A percentile compares a stretch with the other conserved stretches of the same genome.
Conservation (phyloP, 495 filamentous ascomycete species). For the Daldinia childiae region DNA sequence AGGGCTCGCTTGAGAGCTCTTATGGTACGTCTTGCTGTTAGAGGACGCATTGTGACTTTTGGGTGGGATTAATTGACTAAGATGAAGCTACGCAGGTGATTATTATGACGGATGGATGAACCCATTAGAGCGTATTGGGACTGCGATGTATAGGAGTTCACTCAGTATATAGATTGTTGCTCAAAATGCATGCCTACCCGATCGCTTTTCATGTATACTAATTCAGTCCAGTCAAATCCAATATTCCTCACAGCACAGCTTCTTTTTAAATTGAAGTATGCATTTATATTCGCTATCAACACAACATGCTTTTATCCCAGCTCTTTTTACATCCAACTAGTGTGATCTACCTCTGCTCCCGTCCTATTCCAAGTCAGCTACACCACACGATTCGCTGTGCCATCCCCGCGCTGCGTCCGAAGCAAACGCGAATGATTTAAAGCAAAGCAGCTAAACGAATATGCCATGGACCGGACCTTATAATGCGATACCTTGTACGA, state of each 20-base stretch:
- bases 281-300: slow-evolving; percentile 3
- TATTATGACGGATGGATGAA: not conserved
- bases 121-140: not conserved
- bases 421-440: not conserved
- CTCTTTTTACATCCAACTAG: not conserved
- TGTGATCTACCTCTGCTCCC: not conserved
- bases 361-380: not conserved
- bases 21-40: slow-evolving; percentile 17
- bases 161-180: not conserved
- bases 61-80: not conserved
- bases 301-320: not conserved
- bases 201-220: not conserved
- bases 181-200: not conserved
- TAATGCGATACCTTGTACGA: not conserved
- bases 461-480: not conserved
- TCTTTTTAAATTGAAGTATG: not conserved
- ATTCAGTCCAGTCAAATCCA: not conserved
- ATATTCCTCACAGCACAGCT: not conserved
- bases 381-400: not conserved
- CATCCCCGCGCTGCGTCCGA: slow-evolving; percentile 1
- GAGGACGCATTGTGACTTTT: slow-evolving; percentile 12
- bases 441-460: not conserved
- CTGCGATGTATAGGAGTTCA: not conserved
- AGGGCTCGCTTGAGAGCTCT: slow-evolving; percentile 24
- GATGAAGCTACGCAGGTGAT: not conserved